These are phyloP conservation scores for Coemansia brasiliensis DNA, from an alignment of 192 early-diverging fungal genomes.

Conservation along the genomic window DNA sequence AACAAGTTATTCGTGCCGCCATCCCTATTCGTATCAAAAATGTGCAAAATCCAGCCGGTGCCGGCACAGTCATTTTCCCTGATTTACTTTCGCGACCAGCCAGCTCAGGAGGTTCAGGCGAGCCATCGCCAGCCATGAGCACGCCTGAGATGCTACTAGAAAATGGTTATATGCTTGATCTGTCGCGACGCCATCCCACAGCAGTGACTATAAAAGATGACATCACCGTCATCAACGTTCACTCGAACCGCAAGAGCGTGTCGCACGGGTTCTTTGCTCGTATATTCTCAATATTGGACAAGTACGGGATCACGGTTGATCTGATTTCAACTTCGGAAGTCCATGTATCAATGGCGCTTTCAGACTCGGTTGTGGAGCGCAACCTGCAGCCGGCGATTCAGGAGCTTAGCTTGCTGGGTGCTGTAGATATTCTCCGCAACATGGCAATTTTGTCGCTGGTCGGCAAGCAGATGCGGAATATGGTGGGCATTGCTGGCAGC, in stretches of 20 bases:
- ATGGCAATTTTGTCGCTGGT: slow-evolving; percentile 97
- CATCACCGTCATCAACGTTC: slow-evolving; percentile 93
- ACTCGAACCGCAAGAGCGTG: slow-evolving; percentile 94
- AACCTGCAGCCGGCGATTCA: slow-evolving; percentile 79
- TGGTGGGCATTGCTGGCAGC: slow-evolving; percentile 90
- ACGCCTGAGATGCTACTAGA: slow-evolving; percentile 63
- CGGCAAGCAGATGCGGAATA: slow-evolving; percentile 94
- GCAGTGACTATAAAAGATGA: slow-evolving; percentile 99
- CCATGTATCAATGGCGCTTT: slow-evolving; percentile 87
- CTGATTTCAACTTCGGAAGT: slow-evolving; percentile 92
- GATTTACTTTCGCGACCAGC: slow-evolving; percentile 61
- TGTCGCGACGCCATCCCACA: slow-evolving; percentile 81
- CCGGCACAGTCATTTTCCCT: slow-evolving; percentile 92
- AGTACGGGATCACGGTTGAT: slow-evolving; percentile 90
- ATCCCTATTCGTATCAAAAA: slow-evolving; percentile 99
- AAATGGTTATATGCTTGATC: slow-evolving; percentile 73
- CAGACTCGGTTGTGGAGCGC: slow-evolving; percentile 59
- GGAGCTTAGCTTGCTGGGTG: slow-evolving; percentile 77
- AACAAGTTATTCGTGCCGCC: slow-evolving; percentile 93
- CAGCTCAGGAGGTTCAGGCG: slow-evolving; percentile 54
- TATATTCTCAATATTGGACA: slow-evolving; percentile 90
- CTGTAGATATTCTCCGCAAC: slow-evolving; percentile 79
- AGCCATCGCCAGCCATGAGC: slow-evolving; percentile 57
- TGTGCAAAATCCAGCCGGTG: slow-evolving; percentile 88
- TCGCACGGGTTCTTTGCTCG: slow-evolving; percentile 97